These are phyloP conservation scores for Pseudogymnoascus pannorum DNA, from an alignment of 2,329 filamentous ascomycete genomes.

Conservation along the genomic window DNA sequence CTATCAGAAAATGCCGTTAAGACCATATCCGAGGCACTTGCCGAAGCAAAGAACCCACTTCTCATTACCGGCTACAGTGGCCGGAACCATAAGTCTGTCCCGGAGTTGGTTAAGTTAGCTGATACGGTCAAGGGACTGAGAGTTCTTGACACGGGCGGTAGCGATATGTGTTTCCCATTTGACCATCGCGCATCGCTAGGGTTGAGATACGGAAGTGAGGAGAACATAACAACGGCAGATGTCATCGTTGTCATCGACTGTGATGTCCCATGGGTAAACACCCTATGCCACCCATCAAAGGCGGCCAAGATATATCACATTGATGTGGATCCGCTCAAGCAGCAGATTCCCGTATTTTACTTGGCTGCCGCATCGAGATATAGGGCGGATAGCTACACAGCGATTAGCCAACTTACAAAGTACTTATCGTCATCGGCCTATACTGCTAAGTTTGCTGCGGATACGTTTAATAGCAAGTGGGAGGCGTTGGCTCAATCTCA, in stretches of 20 bases:
- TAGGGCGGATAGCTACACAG: conserved; percentile 55
- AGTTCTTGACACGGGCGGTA: conserved; percentile 69
- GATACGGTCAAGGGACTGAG: conserved; percentile 60
- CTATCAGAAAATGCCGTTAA: conserved; percentile 46
- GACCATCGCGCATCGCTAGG: conserved; percentile 63
- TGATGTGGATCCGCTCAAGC: conserved; percentile 59
- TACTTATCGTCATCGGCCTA: conserved; percentile 46
- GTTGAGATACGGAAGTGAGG: conserved; percentile 65
- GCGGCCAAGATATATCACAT: conserved; percentile 54
- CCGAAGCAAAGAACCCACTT: conserved; percentile 57
- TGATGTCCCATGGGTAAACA: conserved; percentile 88
- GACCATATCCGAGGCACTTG: conserved; percentile 55
- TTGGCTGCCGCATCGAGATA: conserved; percentile 59
- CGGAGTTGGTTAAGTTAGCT: conserved; percentile 58
- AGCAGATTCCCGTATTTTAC: conserved; percentile 68
- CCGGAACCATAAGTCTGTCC: conserved; percentile 56
- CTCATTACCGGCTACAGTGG: conserved; percentile 66
- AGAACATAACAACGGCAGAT: conserved; percentile 68
- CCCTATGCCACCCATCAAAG: conserved; percentile 50
- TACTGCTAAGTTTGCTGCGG: conserved; percentile 33
- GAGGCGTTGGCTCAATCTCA: conserved; percentile 51
- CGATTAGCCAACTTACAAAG: conserved; percentile 62
- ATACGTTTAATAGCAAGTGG: conserved; percentile 38
- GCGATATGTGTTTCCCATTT: conserved; percentile 74
- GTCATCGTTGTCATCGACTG: conserved; percentile 81